These are phyloP conservation scores for Peziza echinospora DNA, from an alignment of 495 filamentous ascomycete genomes.

Conservation along the genomic window DNA sequence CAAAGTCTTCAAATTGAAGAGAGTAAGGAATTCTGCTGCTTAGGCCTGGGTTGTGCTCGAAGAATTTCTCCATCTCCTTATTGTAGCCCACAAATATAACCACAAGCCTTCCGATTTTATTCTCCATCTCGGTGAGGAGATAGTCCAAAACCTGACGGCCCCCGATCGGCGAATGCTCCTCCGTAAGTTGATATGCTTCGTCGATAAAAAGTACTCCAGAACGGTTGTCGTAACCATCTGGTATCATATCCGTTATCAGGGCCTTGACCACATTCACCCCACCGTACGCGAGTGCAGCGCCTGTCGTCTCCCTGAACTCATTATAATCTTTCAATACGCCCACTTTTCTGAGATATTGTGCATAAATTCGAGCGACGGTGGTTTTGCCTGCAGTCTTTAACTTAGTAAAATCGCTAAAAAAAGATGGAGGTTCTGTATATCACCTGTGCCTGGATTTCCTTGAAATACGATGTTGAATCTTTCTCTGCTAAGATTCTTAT, in stretches of 20 bases:
- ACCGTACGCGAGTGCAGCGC: background rate
- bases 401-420: background rate
- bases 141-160: background rate
- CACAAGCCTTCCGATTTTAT: background rate
- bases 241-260: background rate
- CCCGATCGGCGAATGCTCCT: slow-evolving; percentile 21
- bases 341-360: slow-evolving; percentile 40
- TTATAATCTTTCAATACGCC: slow-evolving; percentile 29
- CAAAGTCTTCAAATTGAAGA: background rate
- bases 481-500: slow-evolving; percentile 31
- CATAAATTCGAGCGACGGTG: slow-evolving; percentile 56
- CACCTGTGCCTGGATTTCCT: slow-evolving; percentile 66
- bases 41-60: background rate
- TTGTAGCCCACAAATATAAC: background rate
- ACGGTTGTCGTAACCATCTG: background rate
- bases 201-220: background rate
- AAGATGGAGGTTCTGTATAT: slow-evolving; percentile 3
- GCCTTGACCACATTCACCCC: background rate
- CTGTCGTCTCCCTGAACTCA: slow-evolving; percentile 42
- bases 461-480: slow-evolving; percentile 46
- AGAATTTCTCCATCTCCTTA: background rate
- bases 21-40: background rate
- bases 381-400: slow-evolving; percentile 40
- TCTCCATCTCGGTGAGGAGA: background rate
- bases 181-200: background rate